Percentiles rank a stretch among this genome's conserved stretches.
Evolutionary conservation across 176 grass and related monocot genomes (phyloP).

Genomic region (Musa beccarii): DNA sequence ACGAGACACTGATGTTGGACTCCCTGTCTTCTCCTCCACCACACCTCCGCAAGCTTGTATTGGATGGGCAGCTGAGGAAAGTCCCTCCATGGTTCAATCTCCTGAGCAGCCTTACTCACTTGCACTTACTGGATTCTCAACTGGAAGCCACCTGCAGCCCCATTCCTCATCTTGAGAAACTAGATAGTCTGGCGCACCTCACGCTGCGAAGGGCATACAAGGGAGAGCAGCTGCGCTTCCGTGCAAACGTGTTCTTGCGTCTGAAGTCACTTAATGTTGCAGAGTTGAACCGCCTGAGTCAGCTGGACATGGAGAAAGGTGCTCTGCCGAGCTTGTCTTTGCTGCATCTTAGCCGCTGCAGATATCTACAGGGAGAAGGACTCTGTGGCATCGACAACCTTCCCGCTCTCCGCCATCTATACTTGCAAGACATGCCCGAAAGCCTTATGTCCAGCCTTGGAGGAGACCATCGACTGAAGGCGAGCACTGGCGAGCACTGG

Average conservation of each 20-base stretch:
- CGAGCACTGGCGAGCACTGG: not conserved
- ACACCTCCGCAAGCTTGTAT: constrained; percentile 12
- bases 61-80: constrained; percentile 3
- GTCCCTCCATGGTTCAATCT: not conserved
- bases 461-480: not conserved
- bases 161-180: not conserved
- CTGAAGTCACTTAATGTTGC: constrained; percentile 8
- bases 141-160: not conserved
- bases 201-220: constrained; percentile 6
- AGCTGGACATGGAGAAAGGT: not conserved
- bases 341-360: constrained; percentile 2
- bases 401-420: not conserved
- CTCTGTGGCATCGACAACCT: not conserved
- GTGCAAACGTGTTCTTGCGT: not conserved
- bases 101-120: constrained; percentile 13
- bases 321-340: not conserved
- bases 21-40: not conserved
- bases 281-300: not conserved
- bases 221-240: not conserved
- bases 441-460: not conserved
- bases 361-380: not conserved
- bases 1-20: not conserved
- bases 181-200: not conserved
- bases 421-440: not conserved
- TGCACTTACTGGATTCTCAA: constrained; percentile 1